phyloP scores from a whole-genome alignment of 306 rosid genomes.

The Sophora flavescens region DNA sequence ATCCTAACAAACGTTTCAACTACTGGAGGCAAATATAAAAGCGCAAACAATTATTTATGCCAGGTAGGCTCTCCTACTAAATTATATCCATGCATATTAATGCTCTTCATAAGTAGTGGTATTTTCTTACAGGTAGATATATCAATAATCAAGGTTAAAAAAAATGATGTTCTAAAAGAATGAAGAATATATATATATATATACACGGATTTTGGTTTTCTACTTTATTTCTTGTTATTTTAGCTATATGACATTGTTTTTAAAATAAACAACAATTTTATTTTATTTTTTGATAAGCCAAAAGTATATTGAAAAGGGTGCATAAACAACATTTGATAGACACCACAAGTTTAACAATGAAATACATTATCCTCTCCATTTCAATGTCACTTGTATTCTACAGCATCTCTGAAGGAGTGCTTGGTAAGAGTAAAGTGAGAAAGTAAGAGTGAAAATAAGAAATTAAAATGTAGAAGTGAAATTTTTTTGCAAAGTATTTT shows the following conservation, averaged over 20 bases:
- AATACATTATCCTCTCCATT: background rate
- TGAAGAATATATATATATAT: too few species aligned
- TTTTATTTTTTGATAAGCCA: too few species aligned
- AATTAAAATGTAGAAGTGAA: background rate
- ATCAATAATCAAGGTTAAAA: background rate
- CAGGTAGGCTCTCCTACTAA: too few species aligned
- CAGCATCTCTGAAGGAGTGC: background rate
- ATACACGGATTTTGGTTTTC: background rate
- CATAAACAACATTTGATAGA: background rate
- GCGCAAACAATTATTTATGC: too few species aligned
- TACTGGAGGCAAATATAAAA: too few species aligned
- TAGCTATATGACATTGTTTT: background rate
- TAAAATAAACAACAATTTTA: too few species aligned
- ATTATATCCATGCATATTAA: too few species aligned
- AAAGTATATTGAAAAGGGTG: too few species aligned
- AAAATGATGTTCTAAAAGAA: background rate
- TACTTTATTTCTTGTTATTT: background rate
- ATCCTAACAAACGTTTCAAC: conserved; percentile 40
- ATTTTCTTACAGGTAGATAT: too few species aligned
- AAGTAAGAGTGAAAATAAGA: background rate
- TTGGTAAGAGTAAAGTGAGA: background rate
- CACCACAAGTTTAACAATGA: background rate
- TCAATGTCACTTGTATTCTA: too few species aligned
- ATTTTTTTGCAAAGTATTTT: background rate
- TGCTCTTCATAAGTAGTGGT: too few species aligned